phyloP scores from a whole-genome alignment of 2,329 filamentous ascomycete species.

The Botrytis sinoallii region DNA sequence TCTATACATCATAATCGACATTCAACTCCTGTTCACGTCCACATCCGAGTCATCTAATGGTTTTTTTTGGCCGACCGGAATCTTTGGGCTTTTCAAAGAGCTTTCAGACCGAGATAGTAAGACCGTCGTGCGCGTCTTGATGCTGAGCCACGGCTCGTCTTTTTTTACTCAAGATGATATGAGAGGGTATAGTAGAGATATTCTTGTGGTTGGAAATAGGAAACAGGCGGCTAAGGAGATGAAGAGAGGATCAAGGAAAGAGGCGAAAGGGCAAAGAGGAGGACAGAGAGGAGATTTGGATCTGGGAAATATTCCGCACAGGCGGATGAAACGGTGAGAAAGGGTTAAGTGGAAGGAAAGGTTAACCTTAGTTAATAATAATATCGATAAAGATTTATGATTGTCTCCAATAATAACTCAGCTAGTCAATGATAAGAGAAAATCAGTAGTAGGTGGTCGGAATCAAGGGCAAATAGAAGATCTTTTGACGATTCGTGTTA shows the following conservation, averaged over 20 bases:
- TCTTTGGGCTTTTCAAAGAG: neutral
- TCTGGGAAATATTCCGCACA: neutral
- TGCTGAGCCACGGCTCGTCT: neutral
- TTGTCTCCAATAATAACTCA: neutral
- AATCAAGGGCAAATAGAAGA: neutral
- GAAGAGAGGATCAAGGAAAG: neutral
- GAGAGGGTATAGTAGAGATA: neutral
- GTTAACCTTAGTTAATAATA: neutral
- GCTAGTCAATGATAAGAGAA: neutral
- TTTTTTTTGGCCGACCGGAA: neutral
- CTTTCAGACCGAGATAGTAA: neutral
- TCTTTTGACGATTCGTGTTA: neutral
- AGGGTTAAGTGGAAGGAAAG: neutral
- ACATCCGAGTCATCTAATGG: neutral
- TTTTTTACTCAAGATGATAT: neutral
- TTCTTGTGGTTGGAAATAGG: neutral
- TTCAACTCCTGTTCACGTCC: neutral
- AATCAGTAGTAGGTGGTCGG: neutral
- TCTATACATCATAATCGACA: neutral
- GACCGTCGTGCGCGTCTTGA: neutral
- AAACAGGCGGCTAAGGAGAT: neutral
- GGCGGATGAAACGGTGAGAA: neutral
- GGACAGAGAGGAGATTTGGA: neutral
- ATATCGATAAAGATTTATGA: neutral
- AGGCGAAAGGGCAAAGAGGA: neutral